phyloP scores from a whole-genome alignment of 129 eudicot genomes.

The Mikania micrantha region DNA sequence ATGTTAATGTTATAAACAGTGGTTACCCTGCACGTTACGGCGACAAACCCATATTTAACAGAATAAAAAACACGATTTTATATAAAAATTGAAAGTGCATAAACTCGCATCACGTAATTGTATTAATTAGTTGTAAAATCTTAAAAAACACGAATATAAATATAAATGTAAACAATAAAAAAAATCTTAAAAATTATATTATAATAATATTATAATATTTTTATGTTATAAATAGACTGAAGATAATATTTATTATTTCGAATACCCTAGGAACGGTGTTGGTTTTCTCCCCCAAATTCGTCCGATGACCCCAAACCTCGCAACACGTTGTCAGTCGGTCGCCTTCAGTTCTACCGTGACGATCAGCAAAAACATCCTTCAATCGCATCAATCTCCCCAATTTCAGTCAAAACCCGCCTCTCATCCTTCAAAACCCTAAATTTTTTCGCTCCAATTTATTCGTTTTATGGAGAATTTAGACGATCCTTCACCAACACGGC shows the following conservation, averaged over 20 bases:
- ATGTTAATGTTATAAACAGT: too few species aligned
- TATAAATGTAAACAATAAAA: too few species aligned
- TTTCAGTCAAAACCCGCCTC: neutral
- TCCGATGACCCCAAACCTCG: neutral
- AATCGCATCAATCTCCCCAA: conserved; percentile 9
- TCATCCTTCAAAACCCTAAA: conserved; percentile 15
- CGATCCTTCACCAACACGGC: conserved; percentile 5
- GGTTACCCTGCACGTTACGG: too few species aligned
- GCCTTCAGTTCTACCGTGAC: neutral
- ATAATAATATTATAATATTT: too few species aligned
- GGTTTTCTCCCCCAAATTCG: conserved; percentile 18
- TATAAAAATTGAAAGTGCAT: too few species aligned
- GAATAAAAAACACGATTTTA: too few species aligned
- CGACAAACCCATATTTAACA: too few species aligned
- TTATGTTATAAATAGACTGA: too few species aligned
- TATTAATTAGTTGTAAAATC: too few species aligned
- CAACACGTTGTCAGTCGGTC: conserved; percentile 9
- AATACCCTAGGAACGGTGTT: conserved; percentile 1
- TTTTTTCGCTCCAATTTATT: neutral
- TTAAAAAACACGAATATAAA: too few species aligned
- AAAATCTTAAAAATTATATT: too few species aligned
- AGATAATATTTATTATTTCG: neutral
- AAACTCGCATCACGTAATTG: too few species aligned
- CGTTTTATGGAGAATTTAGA: conserved; percentile 17
- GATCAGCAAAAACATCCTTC: neutral